phyloP scores from a whole-genome alignment of 2,329 filamentous ascomycete genomes.

The Dothidotthia symphoricarpi region DNA sequence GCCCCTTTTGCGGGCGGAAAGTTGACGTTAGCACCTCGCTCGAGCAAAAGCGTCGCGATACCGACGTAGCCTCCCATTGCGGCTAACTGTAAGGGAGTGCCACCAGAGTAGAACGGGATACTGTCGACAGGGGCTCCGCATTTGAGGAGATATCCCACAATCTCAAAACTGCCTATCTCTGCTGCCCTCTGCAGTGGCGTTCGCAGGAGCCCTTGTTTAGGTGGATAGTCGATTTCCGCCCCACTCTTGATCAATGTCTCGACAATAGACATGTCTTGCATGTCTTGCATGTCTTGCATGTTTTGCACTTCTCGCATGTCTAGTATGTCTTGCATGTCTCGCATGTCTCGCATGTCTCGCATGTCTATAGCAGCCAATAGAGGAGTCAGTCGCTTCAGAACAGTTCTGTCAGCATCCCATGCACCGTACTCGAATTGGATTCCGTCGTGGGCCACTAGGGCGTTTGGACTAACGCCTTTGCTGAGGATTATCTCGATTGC shows the following conservation, averaged over 20 bases:
- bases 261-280: not conserved
- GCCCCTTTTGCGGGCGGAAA: conserved; percentile 6
- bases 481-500: conserved; percentile 3
- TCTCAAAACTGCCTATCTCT: conserved; percentile 8
- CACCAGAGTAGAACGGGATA: conserved; percentile 2
- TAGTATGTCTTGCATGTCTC: too few species aligned
- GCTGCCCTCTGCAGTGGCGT: conserved; percentile 12
- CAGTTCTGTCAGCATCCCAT: not conserved
- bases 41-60: conserved; percentile 4
- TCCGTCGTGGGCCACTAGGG: conserved; percentile 3
- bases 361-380: conserved; percentile 6
- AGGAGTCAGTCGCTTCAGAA: conserved; percentile 1
- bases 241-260: not conserved
- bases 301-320: too few species aligned
- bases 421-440: not conserved
- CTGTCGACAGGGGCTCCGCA: conserved; percentile 2
- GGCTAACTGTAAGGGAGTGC: conserved; percentile 9
- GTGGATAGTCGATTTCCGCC: conserved; percentile 1
- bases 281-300: too few species aligned
- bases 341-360: too few species aligned
- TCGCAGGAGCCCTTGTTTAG: conserved; percentile 1
- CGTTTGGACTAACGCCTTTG: not conserved
- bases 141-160: conserved; percentile 6
- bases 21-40: conserved; percentile 7
- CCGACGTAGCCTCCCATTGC: conserved; percentile 9